Percentiles rank a stretch among this genome's conserved stretches.
phyloP scores from a whole-genome alignment of 805 yeast species.

The Hanseniaspora hatyaiensis region DNA sequence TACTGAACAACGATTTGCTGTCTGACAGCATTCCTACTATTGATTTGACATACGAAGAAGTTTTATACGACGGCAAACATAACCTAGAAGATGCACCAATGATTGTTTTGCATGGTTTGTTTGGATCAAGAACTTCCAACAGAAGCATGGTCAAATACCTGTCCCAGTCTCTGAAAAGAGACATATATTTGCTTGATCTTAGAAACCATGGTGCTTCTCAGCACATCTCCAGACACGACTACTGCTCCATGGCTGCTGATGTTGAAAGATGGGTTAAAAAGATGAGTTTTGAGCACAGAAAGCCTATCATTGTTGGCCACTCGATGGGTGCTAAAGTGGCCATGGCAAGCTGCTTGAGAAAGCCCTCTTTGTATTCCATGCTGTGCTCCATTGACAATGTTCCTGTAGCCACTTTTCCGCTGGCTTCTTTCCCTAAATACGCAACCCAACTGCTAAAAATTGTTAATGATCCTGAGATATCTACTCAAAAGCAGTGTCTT shows the following conservation, averaged over 20 bases:
- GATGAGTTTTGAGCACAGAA: constrained; percentile 27
- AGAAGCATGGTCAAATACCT: constrained; percentile 61
- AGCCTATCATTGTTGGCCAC: constrained; percentile 63
- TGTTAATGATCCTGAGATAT: constrained; percentile 35
- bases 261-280: constrained; percentile 56
- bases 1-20: constrained; percentile 23
- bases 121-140: constrained; percentile 75
- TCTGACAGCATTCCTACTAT: constrained; percentile 41
- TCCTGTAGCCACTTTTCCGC: constrained; percentile 55
- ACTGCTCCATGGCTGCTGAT: constrained; percentile 73
- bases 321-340: constrained; percentile 93
- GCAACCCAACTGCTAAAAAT: constrained; percentile 52
- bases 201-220: constrained; percentile 94
- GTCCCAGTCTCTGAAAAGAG: constrained; percentile 38
- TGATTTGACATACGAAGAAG: constrained; percentile 40
- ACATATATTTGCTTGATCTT: constrained; percentile 61
- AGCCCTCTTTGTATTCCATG: constrained; percentile 49
- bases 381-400: constrained; percentile 80
- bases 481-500: constrained; percentile 56
- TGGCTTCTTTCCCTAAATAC: constrained; percentile 54
- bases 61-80: constrained; percentile 20
- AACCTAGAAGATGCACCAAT: constrained; percentile 42
- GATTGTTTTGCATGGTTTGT: constrained; percentile 74
- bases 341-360: constrained; percentile 69
- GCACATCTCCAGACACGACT: constrained; percentile 57